Evolutionary conservation across 2,329 filamentous ascomycete species (phyloP).

Genomic region (Sordariomycetes sp.): DNA sequence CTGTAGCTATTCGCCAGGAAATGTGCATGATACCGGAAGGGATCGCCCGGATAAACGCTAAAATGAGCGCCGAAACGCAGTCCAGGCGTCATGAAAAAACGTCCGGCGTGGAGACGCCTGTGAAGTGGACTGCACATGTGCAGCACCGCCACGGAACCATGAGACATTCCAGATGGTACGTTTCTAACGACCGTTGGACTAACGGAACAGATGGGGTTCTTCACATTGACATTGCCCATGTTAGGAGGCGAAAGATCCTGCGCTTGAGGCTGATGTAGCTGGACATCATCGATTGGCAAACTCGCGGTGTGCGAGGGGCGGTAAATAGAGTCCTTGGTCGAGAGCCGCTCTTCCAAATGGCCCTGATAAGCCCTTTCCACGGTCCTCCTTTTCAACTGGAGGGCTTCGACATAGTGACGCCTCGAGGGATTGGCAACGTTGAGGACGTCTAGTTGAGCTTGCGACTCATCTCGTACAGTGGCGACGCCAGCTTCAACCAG

Average conservation of each 20-base stretch:
- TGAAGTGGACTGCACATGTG: neutral
- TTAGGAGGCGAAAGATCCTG: neutral
- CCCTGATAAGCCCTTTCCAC: constrained; percentile 26
- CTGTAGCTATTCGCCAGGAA: constrained; percentile 72
- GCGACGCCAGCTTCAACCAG: constrained; percentile 66
- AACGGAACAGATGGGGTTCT: neutral
- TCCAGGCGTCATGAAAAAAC: constrained; percentile 80
- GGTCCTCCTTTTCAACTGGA: constrained; percentile 25
- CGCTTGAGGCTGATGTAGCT: neutral
- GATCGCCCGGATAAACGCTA: constrained; percentile 90
- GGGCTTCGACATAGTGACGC: constrained; percentile 49
- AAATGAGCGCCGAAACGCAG: constrained; percentile 91
- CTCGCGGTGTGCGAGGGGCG: neutral
- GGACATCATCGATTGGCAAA: neutral
- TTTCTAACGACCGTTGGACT: neutral
- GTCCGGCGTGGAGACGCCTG: neutral
- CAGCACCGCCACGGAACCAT: neutral
- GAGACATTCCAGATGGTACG: neutral
- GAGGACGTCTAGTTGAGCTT: constrained; percentile 55
- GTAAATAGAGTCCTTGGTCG: neutral
- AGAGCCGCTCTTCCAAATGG: constrained; percentile 19
- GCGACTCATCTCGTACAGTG: constrained; percentile 68
- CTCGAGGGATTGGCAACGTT: constrained; percentile 41
- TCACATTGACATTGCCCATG: neutral
- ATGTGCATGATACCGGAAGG: constrained; percentile 88